Evolutionary conservation across 176 grass and related monocot genomes (phyloP), one percentile per base, ranked within the genome.

Genomic region (Ananas comosus): DNA sequence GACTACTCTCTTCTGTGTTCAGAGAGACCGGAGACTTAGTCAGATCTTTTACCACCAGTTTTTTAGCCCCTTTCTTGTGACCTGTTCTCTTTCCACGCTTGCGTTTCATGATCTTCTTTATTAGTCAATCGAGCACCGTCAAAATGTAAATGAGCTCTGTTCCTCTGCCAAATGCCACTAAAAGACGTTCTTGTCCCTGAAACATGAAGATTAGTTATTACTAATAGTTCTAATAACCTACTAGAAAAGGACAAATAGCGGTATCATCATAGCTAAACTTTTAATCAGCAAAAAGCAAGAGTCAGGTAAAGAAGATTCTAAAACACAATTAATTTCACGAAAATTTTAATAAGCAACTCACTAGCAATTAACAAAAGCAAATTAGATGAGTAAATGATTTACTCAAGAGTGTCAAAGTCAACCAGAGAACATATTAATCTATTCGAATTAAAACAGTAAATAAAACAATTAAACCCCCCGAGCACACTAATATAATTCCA

Each of bases 21-120:
- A 67, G 48, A 42, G 66, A 73, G 64, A 74, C 75, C 13, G 73
- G 9, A 19, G 81, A 68, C 9, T 73, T 63, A 4, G 81, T 14
- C 24, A 76, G 79, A 67, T 74, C 50, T 22, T 79, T 66, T 12
- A 23, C 21, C n/a, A 51, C 64, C 2, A 23, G 11, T 53, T 4
- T 70, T 17, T 74, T 49, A 29, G 23, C 64, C 65, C 64, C 12
- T 48, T 63, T 68, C 65, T 80, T 80, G 12, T 72, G 79, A 42
- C 73, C 66, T 11, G 47, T 13, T 80, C 64, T 82, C 49, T 50
- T 14, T 3, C 66, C 73, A 3, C 82, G 82, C 66, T 88, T 88
- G 65, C 85, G 76, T 83, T 87, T 91, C 89, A 91, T 91, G 59
- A 42, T 66, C 52, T 51, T 24, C 29, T 25, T 13, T 13, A 3